phyloP scores from a whole-genome alignment of 1,139 yeast genomes.

The Candida albicans region DNA sequence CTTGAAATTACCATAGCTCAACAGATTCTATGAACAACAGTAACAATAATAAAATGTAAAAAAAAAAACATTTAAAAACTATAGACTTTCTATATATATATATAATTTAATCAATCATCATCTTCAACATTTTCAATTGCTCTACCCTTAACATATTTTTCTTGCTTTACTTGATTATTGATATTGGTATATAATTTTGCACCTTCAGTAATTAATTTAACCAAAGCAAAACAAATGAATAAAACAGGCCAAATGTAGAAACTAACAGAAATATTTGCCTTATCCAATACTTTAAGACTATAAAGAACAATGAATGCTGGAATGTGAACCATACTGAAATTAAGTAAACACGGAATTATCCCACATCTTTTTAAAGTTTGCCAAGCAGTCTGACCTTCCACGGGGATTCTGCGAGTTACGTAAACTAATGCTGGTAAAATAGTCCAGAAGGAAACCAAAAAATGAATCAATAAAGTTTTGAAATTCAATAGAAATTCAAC shows the following conservation, averaged over 20 bases:
- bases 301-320: constrained; percentile 15
- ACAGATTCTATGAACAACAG: too few species aligned
- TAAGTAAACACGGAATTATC: constrained; percentile 14
- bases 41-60: too few species aligned
- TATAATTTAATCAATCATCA: neutral
- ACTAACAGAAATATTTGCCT: neutral
- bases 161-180: constrained; percentile 54
- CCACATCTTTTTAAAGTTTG: constrained; percentile 13
- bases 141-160: constrained; percentile 61
- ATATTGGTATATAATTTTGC: constrained; percentile 21
- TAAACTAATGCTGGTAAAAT: constrained; percentile 18
- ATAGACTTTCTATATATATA: too few species aligned
- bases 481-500: constrained; percentile 3
- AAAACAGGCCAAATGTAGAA: constrained; percentile 15
- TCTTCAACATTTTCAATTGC: constrained; percentile 55
- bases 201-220: constrained; percentile 14
- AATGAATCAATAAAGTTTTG: constrained; percentile 18
- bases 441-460: constrained; percentile 26
- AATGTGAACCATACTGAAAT: constrained; percentile 16
- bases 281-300: constrained; percentile 1
- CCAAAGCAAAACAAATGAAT: constrained; percentile 17
- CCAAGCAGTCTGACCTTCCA: neutral
- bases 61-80: too few species aligned
- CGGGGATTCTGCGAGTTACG: constrained; percentile 3
- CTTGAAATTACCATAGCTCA: too few species aligned